Base-by-base conservation (phyloP, 208 protist species). In the Trypanosoma platydactyli region DNA sequence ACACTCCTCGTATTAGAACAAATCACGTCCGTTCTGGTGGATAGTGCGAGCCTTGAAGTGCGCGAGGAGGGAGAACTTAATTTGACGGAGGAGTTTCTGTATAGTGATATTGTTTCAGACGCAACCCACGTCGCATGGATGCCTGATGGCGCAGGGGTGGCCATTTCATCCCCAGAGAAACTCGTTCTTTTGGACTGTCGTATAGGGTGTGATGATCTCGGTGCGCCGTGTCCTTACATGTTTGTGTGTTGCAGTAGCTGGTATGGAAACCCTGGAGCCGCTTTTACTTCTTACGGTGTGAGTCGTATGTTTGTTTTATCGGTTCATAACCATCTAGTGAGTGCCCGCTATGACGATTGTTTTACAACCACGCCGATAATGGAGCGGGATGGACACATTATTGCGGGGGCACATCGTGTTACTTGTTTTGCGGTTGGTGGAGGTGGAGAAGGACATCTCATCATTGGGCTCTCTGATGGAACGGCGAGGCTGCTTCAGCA, bases 371-470 rank as follows among this genome's bases (percentile, higher is more conserved):
- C 53, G 12, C 52, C 51, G 2, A 24, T 65, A 25, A 40, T 85
- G 15, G 68, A 83, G 27, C 75, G 84, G 6, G 84, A 94, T 62
- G 88, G 88, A 13, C 88, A 94, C 51, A 77, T 87, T 33, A 48
- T 92, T 18, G 70, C 61, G 3, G 69, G 78, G 12, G 63, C 70
- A 0, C 69, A 77, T 29, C 68, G 56, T 1, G 78, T 85, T 2
- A 68, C 81, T 6, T 76, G 62, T 27, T 79, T 91, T 54, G 52
- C 69, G 30, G 35, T 69, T 61, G 74, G 66, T 63, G 73, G 68
- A 20, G 48, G 74, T 33, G 51, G 72, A 52, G 73, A 79, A 20
- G 66, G 71, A 25, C 22, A 81, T 29, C 48, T 95, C 18, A 60
- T 84, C 6, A 68, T 92, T 0, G 84, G 82, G 5, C 55, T 86